These are phyloP conservation scores for Cladorrhinum samala DNA, from an alignment of 495 filamentous ascomycete genomes.

Conservation along the genomic window DNA sequence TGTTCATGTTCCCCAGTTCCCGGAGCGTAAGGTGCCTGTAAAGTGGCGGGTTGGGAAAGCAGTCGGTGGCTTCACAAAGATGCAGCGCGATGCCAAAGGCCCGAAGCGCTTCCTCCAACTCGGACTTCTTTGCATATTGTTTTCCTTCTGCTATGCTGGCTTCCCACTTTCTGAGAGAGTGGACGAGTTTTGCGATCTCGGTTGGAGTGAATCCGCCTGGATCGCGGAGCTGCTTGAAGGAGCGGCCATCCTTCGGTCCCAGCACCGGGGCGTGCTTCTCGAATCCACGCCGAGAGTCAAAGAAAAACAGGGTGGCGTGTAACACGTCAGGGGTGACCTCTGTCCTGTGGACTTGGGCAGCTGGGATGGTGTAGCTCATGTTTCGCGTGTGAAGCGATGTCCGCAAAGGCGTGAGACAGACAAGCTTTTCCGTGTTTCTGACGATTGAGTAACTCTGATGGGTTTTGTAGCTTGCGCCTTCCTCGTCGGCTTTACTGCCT, in stretches of 20 bases:
- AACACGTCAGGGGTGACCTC: slow-evolving; percentile 6
- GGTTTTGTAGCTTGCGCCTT: slow-evolving; percentile 8
- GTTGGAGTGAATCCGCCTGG: slow-evolving; percentile 4
- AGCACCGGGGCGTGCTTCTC: slow-evolving; percentile 13
- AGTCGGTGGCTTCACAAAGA: slow-evolving; percentile 3
- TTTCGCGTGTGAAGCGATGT: slow-evolving; percentile 3
- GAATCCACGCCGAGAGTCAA: slow-evolving; percentile 16
- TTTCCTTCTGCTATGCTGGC: slow-evolving; percentile 4
- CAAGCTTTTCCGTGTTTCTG: slow-evolving; percentile 10
- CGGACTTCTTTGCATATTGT: background rate
- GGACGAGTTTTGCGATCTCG: slow-evolving; percentile 8
- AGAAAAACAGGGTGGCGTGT: slow-evolving; percentile 21
- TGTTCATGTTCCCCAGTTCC: slow-evolving; percentile 18
- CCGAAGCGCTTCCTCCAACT: slow-evolving; percentile 3
- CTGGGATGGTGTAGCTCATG: slow-evolving; percentile 12
- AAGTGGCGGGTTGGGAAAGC: background rate
- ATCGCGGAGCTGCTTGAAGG: slow-evolving; percentile 14
- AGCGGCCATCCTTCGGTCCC: slow-evolving; percentile 11
- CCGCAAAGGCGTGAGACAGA: background rate
- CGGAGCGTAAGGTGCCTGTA: slow-evolving; percentile 5
- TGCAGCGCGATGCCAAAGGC: slow-evolving; percentile 8
- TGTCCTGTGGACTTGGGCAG: slow-evolving; percentile 7
- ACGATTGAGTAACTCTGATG: slow-evolving; percentile 13
- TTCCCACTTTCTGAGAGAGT: slow-evolving; percentile 12
- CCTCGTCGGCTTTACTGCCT: slow-evolving; percentile 5